phyloP scores from a whole-genome alignment of 2,329 filamentous ascomycete genomes.

The Monilinia vaccinii-corymbosi region DNA sequence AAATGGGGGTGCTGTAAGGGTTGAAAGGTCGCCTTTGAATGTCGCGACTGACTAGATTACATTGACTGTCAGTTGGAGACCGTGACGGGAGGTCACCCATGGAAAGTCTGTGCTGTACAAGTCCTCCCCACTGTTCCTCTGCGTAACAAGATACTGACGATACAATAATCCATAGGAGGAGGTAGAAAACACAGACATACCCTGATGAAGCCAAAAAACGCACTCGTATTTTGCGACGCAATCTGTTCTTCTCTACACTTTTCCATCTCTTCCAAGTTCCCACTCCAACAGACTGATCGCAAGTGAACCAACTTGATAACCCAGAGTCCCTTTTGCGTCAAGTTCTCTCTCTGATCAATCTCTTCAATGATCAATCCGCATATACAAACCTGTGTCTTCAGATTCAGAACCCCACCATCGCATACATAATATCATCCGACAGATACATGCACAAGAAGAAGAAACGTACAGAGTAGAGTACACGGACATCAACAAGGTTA shows the following conservation, averaged over 20 bases:
- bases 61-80: not conserved
- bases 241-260: slow-evolving; percentile 17
- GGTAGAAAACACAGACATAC: slow-evolving; percentile 14
- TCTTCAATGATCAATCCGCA: not conserved
- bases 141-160: not conserved
- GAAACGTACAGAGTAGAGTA: not conserved
- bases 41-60: slow-evolving; percentile 56
- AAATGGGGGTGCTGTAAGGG: slow-evolving; percentile 74
- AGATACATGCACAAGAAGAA: not conserved
- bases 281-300: not conserved
- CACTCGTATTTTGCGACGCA: slow-evolving; percentile 21
- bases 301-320: not conserved
- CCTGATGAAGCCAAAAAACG: slow-evolving; percentile 28
- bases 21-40: slow-evolving; percentile 74
- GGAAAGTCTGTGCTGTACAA: not conserved
- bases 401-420: not conserved
- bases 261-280: not conserved
- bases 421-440: not conserved
- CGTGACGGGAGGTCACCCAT: no score
- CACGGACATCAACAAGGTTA: not conserved
- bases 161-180: not conserved
- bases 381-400: not conserved
- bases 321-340: not conserved
- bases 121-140: not conserved
- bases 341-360: not conserved